These are phyloP conservation scores for Cichorium intybus DNA, from an alignment of 140 eudicot species.

Conservation along the genomic window DNA sequence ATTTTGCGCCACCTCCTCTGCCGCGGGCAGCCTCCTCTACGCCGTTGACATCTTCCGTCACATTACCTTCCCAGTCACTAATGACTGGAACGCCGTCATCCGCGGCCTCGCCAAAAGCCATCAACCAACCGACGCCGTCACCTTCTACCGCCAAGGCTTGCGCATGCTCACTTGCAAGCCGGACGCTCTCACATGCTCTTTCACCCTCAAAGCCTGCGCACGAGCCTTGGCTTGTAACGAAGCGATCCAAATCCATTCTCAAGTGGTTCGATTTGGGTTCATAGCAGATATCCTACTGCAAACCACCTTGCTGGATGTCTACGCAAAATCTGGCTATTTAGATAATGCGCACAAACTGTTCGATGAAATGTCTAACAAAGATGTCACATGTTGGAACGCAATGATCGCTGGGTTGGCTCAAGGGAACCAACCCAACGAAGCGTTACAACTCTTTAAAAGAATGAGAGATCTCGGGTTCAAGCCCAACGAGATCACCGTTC, in stretches of 20 bases:
- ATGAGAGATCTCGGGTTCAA: conserved; percentile 40
- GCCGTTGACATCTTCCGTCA: conserved; percentile 50
- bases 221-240: conserved; percentile 54
- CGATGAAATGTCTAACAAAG: conserved; percentile 65
- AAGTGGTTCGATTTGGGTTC: conserved; percentile 47
- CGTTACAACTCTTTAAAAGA: conserved; percentile 48
- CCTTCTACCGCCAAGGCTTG: conserved; percentile 46
- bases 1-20: conserved; percentile 55
- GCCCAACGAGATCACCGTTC: conserved; percentile 72
- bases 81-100: conserved; percentile 91
- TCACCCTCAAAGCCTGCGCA: conserved; percentile 83
- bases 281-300: conserved; percentile 50
- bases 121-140: conserved; percentile 51
- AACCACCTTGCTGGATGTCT: conserved; percentile 71
- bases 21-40: conserved; percentile 50
- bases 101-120: conserved; percentile 68
- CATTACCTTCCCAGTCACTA: conserved; percentile 47
- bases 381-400: conserved; percentile 81
- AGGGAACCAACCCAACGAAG: conserved; percentile 63
- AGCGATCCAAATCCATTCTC: conserved; percentile 56
- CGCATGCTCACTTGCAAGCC: conserved; percentile 51
- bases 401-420: conserved; percentile 83
- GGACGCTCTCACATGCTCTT: conserved; percentile 92
- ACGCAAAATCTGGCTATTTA: conserved; percentile 54
- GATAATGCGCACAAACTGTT: conserved; percentile 51